Evolutionary conservation across 495 filamentous ascomycete species (phyloP).

Genomic region (Jackrogersella multiformis): DNA sequence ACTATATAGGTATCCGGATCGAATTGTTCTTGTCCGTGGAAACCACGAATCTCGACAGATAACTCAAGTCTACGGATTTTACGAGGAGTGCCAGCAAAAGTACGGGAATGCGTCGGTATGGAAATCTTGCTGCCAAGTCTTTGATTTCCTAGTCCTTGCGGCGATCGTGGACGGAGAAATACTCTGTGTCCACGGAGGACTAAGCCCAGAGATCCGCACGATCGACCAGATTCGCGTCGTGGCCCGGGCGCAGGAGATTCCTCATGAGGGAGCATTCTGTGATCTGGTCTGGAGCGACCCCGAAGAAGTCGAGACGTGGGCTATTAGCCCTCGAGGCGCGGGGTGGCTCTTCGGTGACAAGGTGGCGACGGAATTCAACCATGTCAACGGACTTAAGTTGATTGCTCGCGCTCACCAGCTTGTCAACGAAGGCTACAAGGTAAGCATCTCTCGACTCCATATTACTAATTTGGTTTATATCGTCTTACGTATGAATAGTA

Average conservation of each 20-base stretch:
- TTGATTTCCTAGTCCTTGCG: slow-evolving; percentile 95
- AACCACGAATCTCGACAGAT: slow-evolving; percentile 99
- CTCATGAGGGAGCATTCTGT: slow-evolving; percentile 97
- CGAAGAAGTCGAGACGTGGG: slow-evolving; percentile 98
- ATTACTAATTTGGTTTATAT: not conserved
- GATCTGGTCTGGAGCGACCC: slow-evolving; percentile 99
- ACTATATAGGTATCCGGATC: slow-evolving; percentile 81
- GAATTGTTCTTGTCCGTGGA: slow-evolving; percentile 93
- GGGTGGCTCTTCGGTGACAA: slow-evolving; percentile 98
- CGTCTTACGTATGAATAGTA: slow-evolving; percentile 62
- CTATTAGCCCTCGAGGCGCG: slow-evolving; percentile 90
- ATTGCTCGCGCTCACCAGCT: slow-evolving; percentile 97
- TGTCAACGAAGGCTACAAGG: slow-evolving; percentile 98
- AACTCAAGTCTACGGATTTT: slow-evolving; percentile 98
- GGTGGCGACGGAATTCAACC: slow-evolving; percentile 98
- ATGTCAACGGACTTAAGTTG: slow-evolving; percentile 92
- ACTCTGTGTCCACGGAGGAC: slow-evolving; percentile 94
- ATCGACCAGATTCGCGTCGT: slow-evolving; percentile 98
- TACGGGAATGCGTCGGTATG: slow-evolving; percentile 98
- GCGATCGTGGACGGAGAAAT: slow-evolving; percentile 98
- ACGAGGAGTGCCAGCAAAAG: slow-evolving; percentile 97
- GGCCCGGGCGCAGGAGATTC: slow-evolving; percentile 95
- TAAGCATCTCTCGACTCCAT: slow-evolving; percentile 42
- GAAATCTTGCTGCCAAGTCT: slow-evolving; percentile 99
- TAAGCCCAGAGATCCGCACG: slow-evolving; percentile 95